Percentiles rank a stretch among this genome's conserved stretches.
These are phyloP conservation scores for Neonectria sp. DNA, from an alignment of 2,329 filamentous ascomycete genomes.

Conservation along the genomic window DNA sequence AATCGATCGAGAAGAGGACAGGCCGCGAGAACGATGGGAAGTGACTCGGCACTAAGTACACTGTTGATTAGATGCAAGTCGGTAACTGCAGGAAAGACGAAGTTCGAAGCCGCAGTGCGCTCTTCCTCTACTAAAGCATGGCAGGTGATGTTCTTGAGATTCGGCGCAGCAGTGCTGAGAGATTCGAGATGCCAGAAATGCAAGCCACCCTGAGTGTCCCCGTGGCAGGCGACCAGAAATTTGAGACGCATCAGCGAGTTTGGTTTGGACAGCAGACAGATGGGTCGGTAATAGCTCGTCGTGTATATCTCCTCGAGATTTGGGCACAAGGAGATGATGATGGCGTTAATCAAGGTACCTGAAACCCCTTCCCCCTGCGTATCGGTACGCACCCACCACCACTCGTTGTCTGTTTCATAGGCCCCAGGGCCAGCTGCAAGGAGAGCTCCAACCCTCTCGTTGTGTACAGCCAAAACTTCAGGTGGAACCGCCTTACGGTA, in stretches of 20 bases:
- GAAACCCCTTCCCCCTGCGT: background rate
- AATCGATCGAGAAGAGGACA: background rate
- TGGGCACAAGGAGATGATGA: background rate
- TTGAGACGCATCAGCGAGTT: background rate
- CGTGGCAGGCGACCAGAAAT: background rate
- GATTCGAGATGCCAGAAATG: background rate
- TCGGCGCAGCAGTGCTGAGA: background rate
- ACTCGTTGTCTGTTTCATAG: background rate
- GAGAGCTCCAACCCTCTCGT: background rate
- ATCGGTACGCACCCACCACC: background rate
- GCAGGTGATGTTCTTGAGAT: background rate
- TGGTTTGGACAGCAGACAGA: background rate
- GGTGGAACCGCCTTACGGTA: background rate
- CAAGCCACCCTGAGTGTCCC: background rate
- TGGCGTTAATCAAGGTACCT: background rate
- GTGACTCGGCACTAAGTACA: background rate
- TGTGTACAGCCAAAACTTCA: background rate
- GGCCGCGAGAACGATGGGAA: background rate
- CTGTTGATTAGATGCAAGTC: background rate
- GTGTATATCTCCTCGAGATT: background rate
- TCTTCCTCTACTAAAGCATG: background rate
- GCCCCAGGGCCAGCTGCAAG: background rate
- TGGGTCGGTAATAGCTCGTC: background rate
- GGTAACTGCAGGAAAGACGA: background rate
- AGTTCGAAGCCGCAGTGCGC: rapidly evolving